Percentiles rank a stretch among this genome's conserved stretches.
Conservation (phyloP, 2,329 filamentous ascomycete genomes). For the Mariannaea sp. region DNA sequence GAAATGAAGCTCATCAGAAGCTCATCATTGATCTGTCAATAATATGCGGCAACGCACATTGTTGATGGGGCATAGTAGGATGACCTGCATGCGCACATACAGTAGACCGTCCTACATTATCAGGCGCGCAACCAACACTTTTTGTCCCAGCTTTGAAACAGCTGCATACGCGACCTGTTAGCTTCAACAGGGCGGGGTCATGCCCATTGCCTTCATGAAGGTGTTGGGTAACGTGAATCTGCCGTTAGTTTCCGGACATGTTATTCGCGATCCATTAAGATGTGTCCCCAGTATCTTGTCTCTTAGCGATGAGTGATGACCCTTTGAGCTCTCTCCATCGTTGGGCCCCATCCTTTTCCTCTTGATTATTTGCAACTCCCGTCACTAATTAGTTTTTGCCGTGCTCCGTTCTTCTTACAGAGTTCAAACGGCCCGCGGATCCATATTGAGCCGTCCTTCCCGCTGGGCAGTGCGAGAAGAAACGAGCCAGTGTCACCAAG, state of each 20-base stretch:
- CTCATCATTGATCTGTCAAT: conserved; percentile 30
- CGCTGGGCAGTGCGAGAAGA: conserved; percentile 27
- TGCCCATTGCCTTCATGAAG: conserved; percentile 18
- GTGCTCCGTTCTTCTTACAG: conserved; percentile 22
- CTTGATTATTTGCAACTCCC: conserved; percentile 11
- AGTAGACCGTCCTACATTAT: conserved; percentile 22
- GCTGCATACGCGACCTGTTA: conserved; percentile 29
- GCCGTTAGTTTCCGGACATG: conserved; percentile 6
- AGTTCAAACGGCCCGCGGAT: conserved; percentile 32
- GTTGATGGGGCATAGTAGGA: conserved; percentile 21
- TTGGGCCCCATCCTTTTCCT: not conserved
- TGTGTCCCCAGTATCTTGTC: conserved; percentile 6
- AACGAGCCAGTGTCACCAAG: conserved; percentile 29
- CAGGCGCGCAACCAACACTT: conserved; percentile 21
- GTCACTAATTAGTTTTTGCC: too few relatives aligned
- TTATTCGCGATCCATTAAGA: conserved; percentile 9
- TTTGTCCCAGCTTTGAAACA: conserved; percentile 27
- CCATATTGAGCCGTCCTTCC: conserved; percentile 37
- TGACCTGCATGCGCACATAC: conserved; percentile 34
- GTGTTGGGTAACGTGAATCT: conserved; percentile 21
- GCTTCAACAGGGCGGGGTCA: conserved; percentile 24
- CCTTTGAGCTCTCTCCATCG: not conserved
- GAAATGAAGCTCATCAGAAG: conserved; percentile 33
- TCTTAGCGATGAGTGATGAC: too few relatives aligned
- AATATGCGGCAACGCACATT: conserved; percentile 25